Conservation (phyloP, 2,329 filamentous ascomycete genomes). For the Fusarium poae region DNA sequence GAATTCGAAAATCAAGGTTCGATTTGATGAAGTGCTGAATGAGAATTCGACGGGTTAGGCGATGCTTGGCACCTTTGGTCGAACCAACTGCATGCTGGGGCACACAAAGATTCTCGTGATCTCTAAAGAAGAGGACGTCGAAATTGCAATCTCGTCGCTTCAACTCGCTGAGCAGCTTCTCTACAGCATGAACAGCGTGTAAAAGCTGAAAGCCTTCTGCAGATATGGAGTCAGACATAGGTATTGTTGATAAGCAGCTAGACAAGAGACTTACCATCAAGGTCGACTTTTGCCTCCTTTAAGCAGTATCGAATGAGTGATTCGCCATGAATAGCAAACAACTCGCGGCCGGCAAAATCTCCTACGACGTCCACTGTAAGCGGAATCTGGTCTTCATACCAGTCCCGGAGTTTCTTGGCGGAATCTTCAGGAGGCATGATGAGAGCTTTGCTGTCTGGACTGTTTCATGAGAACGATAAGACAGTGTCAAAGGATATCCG, state of each 20-base stretch:
- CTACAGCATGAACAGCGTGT: constrained; percentile 77
- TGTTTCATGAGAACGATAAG: not conserved
- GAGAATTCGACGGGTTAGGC: constrained; percentile 72
- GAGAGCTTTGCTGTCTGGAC: not conserved
- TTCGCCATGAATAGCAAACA: constrained; percentile 80
- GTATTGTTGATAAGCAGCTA: not conserved
- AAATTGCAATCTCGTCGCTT: constrained; percentile 76
- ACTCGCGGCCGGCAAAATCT: constrained; percentile 80
- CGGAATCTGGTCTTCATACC: constrained; percentile 17
- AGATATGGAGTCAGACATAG: constrained; percentile 16
- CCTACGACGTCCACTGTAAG: constrained; percentile 73
- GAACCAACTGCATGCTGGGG: constrained; percentile 53
- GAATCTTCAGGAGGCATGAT: not conserved
- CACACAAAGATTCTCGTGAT: constrained; percentile 67
- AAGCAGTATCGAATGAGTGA: constrained; percentile 76
- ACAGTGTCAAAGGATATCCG: not conserved
- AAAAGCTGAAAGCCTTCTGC: constrained; percentile 76
- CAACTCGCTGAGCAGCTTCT: constrained; percentile 73
- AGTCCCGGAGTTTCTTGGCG: constrained; percentile 18
- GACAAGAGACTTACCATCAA: constrained; percentile 58
- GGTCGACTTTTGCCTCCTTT: constrained; percentile 73
- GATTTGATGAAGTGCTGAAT: constrained; percentile 69
- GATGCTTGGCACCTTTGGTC: constrained; percentile 62
- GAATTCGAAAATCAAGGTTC: constrained; percentile 50
- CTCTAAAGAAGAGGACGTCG: constrained; percentile 76